Conservation (phyloP, 2,329 filamentous ascomycete species). For the Venturia asperata region DNA sequence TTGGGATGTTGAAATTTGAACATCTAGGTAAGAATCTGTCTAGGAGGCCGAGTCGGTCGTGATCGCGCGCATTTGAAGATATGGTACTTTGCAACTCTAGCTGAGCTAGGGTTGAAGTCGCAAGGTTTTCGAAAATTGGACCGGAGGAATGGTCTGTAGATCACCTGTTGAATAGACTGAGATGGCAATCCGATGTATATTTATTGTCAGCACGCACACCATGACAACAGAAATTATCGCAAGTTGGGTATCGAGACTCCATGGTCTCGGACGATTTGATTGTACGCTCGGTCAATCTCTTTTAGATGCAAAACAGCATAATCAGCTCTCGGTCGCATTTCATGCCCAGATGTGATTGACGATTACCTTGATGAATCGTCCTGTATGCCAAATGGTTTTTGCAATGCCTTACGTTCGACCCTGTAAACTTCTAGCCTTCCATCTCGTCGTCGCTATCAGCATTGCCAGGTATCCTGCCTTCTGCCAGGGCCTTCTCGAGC, state of each 20-base stretch:
- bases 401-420: background rate
- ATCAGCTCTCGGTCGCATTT: background rate
- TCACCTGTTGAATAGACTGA: background rate
- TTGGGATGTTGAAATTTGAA: background rate
- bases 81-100: background rate
- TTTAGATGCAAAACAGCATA: background rate
- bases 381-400: background rate
- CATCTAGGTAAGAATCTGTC: background rate
- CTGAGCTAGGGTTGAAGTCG: background rate
- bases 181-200: background rate
- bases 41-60: background rate
- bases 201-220: background rate
- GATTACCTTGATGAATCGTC: background rate
- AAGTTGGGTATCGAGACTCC: background rate
- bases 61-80: background rate
- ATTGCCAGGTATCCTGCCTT: slow-evolving; percentile 74
- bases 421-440: background rate
- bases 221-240: background rate
- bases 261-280: background rate
- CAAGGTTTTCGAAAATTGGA: background rate
- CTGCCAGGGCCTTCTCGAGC: slow-evolving; percentile 85
- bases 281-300: background rate
- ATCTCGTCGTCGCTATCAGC: slow-evolving; percentile 28
- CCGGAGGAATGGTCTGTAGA: background rate
- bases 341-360: background rate